A percentile compares a stretch with the other conserved stretches of the same genome.
Evolutionary conservation across 2,329 filamentous ascomycete genomes (phyloP).

Genomic region (Xylariaceae sp.): DNA sequence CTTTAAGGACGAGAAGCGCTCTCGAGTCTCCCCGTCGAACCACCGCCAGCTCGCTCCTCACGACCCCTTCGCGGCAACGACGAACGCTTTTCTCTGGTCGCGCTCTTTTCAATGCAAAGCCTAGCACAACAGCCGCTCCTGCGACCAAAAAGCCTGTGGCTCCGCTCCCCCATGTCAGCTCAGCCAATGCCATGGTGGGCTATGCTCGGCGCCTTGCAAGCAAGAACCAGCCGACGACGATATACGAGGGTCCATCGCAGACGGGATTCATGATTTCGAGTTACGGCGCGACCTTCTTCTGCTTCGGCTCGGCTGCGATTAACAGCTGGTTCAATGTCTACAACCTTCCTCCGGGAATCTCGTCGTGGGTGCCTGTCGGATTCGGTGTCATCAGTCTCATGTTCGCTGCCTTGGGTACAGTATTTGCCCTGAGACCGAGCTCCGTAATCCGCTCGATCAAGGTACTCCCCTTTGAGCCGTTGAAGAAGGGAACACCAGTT

Average conservation of each 20-base stretch:
- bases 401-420: constrained; percentile 56
- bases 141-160: constrained; percentile 4
- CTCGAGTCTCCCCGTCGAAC: constrained; percentile 10
- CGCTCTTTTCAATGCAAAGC: background rate
- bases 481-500: background rate
- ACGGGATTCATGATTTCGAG: constrained; percentile 57
- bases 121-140: background rate
- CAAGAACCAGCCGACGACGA: constrained; percentile 49
- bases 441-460: constrained; percentile 55
- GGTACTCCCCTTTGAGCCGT: constrained; percentile 38
- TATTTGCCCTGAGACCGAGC: constrained; percentile 53
- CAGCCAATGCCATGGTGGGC: constrained; percentile 33
- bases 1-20: constrained; percentile 17
- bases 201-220: constrained; percentile 53
- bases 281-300: constrained; percentile 51
- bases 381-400: constrained; percentile 55
- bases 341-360: constrained; percentile 46
- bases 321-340: constrained; percentile 47
- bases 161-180: background rate
- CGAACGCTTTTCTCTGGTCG: constrained; percentile 15
- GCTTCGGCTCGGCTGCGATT: constrained; percentile 45
- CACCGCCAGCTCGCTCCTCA: constrained; percentile 4
- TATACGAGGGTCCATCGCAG: constrained; percentile 63
- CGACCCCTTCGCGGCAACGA: constrained; percentile 8
- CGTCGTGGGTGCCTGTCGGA: constrained; percentile 51